Evolutionary conservation across 352 stramenopile genomes (phyloP).

Genomic region (Pythium rhizo-oryzae): DNA sequence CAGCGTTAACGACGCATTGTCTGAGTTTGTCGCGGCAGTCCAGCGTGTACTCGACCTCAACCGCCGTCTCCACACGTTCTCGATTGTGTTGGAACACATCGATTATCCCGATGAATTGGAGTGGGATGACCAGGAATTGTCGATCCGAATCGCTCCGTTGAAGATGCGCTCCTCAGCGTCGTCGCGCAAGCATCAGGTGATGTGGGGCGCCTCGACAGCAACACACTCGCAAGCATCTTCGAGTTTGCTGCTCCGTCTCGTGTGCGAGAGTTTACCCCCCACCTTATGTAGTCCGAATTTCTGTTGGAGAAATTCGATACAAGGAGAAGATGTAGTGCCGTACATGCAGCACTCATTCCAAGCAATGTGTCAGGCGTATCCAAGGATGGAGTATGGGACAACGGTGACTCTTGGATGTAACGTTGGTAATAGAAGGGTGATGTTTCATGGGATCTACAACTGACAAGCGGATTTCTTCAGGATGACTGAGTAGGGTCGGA

Average conservation of each 20-base stretch:
- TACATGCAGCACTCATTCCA: too few relatives aligned
- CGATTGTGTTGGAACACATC: not conserved
- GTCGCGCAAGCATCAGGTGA: not conserved
- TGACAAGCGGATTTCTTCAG: not conserved
- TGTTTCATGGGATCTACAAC: not conserved
- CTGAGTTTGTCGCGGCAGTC: not conserved
- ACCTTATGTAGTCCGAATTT: too few relatives aligned
- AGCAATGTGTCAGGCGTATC: too few relatives aligned
- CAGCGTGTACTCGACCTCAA: not conserved
- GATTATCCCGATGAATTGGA: not conserved
- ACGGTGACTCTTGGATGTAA: not conserved
- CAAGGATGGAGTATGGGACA: too few relatives aligned
- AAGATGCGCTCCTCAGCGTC: not conserved
- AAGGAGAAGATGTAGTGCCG: too few relatives aligned
- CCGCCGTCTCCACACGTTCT: not conserved
- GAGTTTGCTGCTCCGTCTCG: not conserved
- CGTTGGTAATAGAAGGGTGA: not conserved
- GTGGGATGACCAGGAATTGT: not conserved
- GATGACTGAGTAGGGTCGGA: not conserved
- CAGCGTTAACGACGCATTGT: not conserved
- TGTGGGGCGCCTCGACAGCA: not conserved
- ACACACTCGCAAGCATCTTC: not conserved
- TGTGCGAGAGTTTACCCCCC: not conserved
- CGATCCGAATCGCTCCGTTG: not conserved
- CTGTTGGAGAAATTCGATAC: too few relatives aligned